phyloP scores from a whole-genome alignment of 345 rosid species.

The Hibiscus mutabilis region DNA sequence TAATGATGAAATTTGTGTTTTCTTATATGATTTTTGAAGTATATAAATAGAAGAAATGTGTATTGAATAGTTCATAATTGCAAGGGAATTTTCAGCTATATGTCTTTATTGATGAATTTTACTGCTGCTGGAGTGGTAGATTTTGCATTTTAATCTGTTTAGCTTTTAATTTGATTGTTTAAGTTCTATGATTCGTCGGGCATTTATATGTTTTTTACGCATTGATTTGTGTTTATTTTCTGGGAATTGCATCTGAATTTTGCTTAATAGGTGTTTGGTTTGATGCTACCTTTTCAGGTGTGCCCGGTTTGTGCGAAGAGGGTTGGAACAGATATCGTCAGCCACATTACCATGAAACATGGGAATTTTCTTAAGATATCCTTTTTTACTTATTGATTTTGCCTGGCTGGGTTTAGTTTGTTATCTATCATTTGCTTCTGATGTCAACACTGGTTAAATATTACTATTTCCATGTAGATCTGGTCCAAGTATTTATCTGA shows the following conservation, averaged over 20 bases:
- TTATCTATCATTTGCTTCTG: background rate
- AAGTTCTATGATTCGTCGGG: background rate
- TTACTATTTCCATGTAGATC: background rate
- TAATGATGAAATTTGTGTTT: background rate
- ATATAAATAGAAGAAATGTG: background rate
- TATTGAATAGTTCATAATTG: background rate
- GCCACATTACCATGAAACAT: conserved; percentile 67
- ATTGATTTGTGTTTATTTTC: too few relatives aligned
- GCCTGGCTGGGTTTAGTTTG: background rate
- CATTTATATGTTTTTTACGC: background rate
- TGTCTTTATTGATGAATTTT: background rate
- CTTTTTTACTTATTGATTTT: conserved; percentile 21
- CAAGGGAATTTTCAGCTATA: background rate
- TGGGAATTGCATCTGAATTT: background rate
- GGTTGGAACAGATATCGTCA: conserved; percentile 60
- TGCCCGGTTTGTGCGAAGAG: conserved; percentile 70
- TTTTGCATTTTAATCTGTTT: conserved; percentile 6
- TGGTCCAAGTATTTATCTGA: background rate
- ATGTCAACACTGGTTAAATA: background rate
- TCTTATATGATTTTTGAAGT: background rate
- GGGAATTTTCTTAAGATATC: conserved; percentile 72
- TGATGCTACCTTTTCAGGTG: conserved; percentile 32
- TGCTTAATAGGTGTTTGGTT: conserved; percentile 16
- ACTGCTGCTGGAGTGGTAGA: background rate
- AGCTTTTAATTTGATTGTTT: background rate